Conservation (phyloP, 192 early-diverging fungal genomes). For the Dimargaris cristalligena region DNA sequence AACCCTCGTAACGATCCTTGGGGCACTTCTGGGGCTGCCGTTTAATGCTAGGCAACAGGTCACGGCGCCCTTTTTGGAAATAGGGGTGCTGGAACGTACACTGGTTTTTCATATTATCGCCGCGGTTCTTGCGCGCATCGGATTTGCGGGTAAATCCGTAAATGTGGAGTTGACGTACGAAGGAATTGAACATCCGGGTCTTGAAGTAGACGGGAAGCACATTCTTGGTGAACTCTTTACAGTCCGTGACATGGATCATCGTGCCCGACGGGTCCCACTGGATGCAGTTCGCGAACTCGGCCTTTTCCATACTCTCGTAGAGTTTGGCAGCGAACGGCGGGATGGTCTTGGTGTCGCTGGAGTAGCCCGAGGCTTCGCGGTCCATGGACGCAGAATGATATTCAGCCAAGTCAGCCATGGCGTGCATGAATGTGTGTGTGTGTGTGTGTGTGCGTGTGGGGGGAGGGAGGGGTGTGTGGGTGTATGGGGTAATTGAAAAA, state of each 20-base stretch:
- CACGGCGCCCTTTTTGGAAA: slow-evolving; percentile 23
- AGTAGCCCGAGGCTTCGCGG: background rate
- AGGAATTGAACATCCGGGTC: slow-evolving; percentile 14
- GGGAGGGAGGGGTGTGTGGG: no score
- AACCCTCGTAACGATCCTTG: background rate
- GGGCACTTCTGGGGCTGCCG: slow-evolving; percentile 11
- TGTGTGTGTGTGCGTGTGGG: no score
- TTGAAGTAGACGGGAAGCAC: slow-evolving; percentile 18
- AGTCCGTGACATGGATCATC: slow-evolving; percentile 7
- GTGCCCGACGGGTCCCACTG: slow-evolving; percentile 8
- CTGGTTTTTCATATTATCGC: background rate
- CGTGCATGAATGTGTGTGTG: no score
- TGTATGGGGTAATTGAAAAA: no score
- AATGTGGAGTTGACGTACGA: slow-evolving; percentile 20
- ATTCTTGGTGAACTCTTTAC: slow-evolving; percentile 9
- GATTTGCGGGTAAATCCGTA: slow-evolving; percentile 15
- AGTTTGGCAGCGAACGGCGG: slow-evolving; percentile 11
- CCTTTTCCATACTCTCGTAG: slow-evolving; percentile 7
- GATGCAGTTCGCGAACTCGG: slow-evolving; percentile 8
- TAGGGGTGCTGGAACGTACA: slow-evolving; percentile 29
- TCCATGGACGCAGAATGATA: background rate
- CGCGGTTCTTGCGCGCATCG: slow-evolving; percentile 11
- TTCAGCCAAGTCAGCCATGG: background rate
- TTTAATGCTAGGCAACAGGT: slow-evolving; percentile 23
- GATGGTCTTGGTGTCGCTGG: background rate